Evolutionary conservation across 129 eudicot species (phyloP), one percentile per base, ranked within the genome.

Genomic region (Arctium minus): DNA sequence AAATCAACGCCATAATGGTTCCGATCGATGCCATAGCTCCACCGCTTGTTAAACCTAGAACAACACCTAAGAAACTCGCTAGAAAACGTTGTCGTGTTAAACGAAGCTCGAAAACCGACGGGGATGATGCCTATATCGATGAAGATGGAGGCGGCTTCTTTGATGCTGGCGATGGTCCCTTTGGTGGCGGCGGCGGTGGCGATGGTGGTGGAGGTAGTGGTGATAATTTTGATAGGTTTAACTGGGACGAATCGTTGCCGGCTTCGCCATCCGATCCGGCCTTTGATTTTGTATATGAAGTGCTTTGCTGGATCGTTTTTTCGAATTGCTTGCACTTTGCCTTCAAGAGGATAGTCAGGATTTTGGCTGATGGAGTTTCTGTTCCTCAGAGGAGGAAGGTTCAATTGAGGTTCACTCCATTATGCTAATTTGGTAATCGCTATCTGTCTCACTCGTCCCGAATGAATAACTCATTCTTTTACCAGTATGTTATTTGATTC

Each of bases 241-340:
- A 44, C 0, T 86, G 86, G 86, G 83, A 86, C 5, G 86, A 81
- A 46, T 86, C 86, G 56, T 79, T 75, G 73, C 86, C 89, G 76
- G 80, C 72, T n/a, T 78, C 86, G n/a, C 83, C 85, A 6, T 72
- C 89, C 1, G 89, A 87, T 87, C 89, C 89, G 64, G 89, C 89
- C 11, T 87, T 87, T 80, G 89, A 87, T 83, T 64, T 83, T 75
- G 87, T 87, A 1, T 87, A 87, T 46, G 78, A 71, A 33, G 82
- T 87, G 15, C 80, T 87, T 46, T 87, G 83, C 15, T 87, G 89
- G 89, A 79, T 83, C 18, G 82, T 87, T 7, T 76, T 87, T 0
- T 87, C 87, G 72, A 87, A 87, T 75, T 87, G 89, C 50, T 76
- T 87, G 74, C 89, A 87, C 64, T 87, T 83, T 40, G 89, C 89